Evolutionary conservation across 257 asterid genomes (phyloP).

Genomic region (Nicotiana attenuata): DNA sequence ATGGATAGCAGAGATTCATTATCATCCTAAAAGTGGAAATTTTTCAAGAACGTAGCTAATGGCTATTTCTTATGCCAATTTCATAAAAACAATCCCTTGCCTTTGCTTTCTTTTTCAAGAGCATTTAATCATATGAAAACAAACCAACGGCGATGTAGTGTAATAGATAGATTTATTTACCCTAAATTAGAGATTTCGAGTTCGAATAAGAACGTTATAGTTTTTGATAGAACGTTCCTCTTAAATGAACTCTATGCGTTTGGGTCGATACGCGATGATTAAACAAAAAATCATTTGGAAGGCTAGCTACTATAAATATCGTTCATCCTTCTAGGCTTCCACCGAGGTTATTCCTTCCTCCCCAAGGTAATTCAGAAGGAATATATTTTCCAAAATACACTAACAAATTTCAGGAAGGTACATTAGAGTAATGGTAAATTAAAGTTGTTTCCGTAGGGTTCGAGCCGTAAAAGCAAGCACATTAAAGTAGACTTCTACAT

Average conservation of each 20-base stretch:
- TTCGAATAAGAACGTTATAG: no score
- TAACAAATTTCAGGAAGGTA: background rate
- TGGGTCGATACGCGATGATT: background rate
- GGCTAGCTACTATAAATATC: background rate
- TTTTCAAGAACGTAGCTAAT: background rate
- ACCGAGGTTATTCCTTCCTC: background rate
- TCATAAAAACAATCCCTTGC: background rate
- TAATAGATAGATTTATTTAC: no score
- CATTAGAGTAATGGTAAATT: no score
- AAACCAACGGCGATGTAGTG: no score
- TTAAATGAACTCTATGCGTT: background rate
- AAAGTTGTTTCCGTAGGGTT: no score
- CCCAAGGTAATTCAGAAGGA: background rate
- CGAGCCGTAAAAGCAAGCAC: fast-evolving
- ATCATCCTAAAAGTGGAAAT: background rate
- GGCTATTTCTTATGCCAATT: background rate
- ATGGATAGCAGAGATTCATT: background rate
- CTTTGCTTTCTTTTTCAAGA: background rate
- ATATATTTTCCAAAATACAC: background rate
- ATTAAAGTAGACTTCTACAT: no score
- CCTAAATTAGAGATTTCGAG: no score
- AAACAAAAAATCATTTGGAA: background rate
- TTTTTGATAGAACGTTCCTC: no score
- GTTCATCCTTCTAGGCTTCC: background rate
- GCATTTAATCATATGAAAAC: background rate